phyloP scores from a whole-genome alignment of 2,329 filamentous ascomycete species.

The Cytospora schulzeri region DNA sequence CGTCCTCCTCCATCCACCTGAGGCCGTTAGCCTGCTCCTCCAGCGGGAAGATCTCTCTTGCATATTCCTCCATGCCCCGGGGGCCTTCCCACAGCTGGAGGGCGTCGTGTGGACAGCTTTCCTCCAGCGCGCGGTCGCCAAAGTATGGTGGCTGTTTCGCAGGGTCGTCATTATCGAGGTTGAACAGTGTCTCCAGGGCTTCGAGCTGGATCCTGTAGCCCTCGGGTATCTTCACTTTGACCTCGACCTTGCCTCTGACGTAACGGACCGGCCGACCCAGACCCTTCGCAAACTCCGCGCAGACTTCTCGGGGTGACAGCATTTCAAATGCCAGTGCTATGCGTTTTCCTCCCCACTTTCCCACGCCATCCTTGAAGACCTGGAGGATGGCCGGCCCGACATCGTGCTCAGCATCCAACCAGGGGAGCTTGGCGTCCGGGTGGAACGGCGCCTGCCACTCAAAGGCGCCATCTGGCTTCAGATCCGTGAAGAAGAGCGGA shows the following conservation, averaged over 20 bases:
- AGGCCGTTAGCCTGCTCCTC: constrained; percentile 94
- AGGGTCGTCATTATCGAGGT: constrained; percentile 51
- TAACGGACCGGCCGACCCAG: constrained; percentile 79
- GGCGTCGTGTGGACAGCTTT: constrained; percentile 71
- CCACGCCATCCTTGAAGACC: constrained; percentile 89
- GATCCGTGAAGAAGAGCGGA: constrained; percentile 92
- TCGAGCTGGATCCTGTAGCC: constrained; percentile 90
- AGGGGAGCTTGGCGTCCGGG: constrained; percentile 83
- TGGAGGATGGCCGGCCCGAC: constrained; percentile 90
- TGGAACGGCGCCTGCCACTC: constrained; percentile 94
- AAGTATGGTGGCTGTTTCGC: constrained; percentile 65
- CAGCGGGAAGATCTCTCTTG: constrained; percentile 87
- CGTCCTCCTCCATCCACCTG: constrained; percentile 80
- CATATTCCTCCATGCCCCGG: constrained; percentile 90
- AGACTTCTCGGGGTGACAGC: constrained; percentile 80
- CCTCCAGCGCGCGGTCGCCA: constrained; percentile 58
- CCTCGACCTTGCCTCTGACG: constrained; percentile 74
- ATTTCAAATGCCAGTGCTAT: constrained; percentile 91
- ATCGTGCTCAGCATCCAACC: constrained; percentile 96
- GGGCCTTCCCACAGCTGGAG: constrained; percentile 89
- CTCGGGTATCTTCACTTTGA: constrained; percentile 81
- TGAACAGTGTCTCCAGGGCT: constrained; percentile 63
- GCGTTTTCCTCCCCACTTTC: constrained; percentile 77
- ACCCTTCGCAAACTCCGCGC: constrained; percentile 75
- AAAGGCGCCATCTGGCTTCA: constrained; percentile 82